phyloP scores from a whole-genome alignment of 495 filamentous ascomycete genomes.

The Physcia stellaris region DNA sequence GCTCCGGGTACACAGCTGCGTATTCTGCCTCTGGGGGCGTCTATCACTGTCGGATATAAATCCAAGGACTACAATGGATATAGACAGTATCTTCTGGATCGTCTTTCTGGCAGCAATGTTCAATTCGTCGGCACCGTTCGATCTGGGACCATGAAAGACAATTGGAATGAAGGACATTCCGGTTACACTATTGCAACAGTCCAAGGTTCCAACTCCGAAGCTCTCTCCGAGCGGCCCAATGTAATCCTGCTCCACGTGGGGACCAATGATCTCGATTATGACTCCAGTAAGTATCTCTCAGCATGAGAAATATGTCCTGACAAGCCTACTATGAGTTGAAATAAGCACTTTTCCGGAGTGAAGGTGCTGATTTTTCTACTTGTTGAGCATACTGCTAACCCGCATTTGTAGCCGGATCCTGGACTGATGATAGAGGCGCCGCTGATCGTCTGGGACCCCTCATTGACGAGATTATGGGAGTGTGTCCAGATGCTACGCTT shows the following conservation, averaged over 20 bases:
- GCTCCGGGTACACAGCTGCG: conserved; percentile 23
- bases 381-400: no score
- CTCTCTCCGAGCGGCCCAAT: conserved; percentile 7
- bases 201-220: conserved; percentile 2
- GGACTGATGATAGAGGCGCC: no score
- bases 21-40: conserved; percentile 43
- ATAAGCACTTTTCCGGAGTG: no score
- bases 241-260: conserved; percentile 13
- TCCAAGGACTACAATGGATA: conserved; percentile 41
- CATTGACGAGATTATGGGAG: conserved; percentile 19
- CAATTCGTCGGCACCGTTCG: conserved; percentile 31
- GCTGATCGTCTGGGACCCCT: conserved; percentile 19
- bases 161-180: conserved; percentile 37
- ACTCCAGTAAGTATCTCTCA: no score
- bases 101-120: conserved; percentile 20
- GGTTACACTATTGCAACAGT: conserved; percentile 34
- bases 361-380: no score
- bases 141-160: conserved; percentile 35
- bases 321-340: no score
- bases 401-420: no score
- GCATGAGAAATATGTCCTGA: background rate
- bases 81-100: conserved; percentile 29
- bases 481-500: conserved; percentile 22
- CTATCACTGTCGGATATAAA: conserved; percentile 39
- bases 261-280: conserved; percentile 14